Conservation (phyloP, 176 grass and related monocot genomes). For the Paspalum notatum region DNA sequence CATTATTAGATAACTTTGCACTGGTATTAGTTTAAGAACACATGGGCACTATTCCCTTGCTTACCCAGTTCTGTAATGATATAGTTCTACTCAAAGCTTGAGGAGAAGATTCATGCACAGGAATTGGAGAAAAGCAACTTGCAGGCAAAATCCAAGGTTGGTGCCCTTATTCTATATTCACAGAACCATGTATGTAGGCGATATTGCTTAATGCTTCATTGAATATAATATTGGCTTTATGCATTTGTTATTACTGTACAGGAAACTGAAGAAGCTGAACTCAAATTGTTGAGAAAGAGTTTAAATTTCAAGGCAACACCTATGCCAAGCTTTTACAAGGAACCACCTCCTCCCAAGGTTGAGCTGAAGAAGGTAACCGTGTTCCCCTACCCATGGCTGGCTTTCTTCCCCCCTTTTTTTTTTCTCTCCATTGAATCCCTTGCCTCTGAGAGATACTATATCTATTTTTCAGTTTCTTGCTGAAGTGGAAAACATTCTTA, state of each 20-base stretch:
- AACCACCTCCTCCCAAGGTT: slow-evolving; percentile 61
- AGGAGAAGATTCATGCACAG: slow-evolving; percentile 68
- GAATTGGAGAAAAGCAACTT: slow-evolving; percentile 63
- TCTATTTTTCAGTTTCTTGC: slow-evolving; percentile 5
- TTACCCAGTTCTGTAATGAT: slow-evolving; percentile 37
- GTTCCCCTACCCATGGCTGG: not conserved
- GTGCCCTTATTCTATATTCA: slow-evolving; percentile 12
- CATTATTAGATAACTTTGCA: slow-evolving; percentile 20
- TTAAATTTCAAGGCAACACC: slow-evolving; percentile 67
- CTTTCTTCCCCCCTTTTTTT: slow-evolving; percentile 12
- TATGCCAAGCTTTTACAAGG: slow-evolving; percentile 72
- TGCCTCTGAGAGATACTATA: not conserved
- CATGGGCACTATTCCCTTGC: slow-evolving; percentile 13
- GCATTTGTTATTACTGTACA: slow-evolving; percentile 24
- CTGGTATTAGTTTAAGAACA: slow-evolving; percentile 18
- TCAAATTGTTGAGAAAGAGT: slow-evolving; percentile 60
- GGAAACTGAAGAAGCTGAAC: slow-evolving; percentile 74
- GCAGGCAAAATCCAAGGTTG: slow-evolving; percentile 68
- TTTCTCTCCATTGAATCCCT: slow-evolving; percentile 9
- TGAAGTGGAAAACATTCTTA: not conserved
- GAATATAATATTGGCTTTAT: slow-evolving; percentile 18
- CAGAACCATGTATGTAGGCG: slow-evolving; percentile 28
- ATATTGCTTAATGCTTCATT: not conserved
- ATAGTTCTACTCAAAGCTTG: slow-evolving; percentile 75
- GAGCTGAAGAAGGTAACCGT: slow-evolving; percentile 70